These are phyloP conservation scores for Fusarium globosum DNA, from an alignment of 2,329 filamentous ascomycete genomes.

Conservation along the genomic window DNA sequence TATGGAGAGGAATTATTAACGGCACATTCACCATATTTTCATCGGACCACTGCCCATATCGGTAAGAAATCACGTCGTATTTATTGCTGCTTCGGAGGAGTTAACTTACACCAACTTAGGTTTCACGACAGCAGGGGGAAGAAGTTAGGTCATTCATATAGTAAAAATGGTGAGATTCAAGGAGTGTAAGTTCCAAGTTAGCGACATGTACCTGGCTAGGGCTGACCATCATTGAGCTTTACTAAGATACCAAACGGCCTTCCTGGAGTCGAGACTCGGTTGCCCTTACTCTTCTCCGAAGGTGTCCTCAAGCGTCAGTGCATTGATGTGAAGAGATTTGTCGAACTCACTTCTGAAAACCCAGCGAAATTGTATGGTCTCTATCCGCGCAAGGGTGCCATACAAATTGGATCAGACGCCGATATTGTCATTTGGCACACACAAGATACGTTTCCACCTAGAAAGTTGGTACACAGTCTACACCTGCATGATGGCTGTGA, in stretches of 20 bases:
- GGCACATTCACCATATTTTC: not conserved
- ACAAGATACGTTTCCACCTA: not conserved
- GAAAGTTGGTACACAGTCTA: not conserved
- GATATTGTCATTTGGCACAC: not conserved
- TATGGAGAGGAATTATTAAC: not conserved
- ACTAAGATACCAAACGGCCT: not conserved
- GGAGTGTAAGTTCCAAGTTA: not conserved
- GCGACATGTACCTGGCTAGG: not conserved
- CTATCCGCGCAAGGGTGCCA: not conserved
- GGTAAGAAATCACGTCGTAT: not conserved
- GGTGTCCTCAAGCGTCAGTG: not conserved
- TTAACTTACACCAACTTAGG: not conserved
- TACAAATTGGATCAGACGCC: not conserved
- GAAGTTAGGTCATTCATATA: not conserved
- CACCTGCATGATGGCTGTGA: not conserved
- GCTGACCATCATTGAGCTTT: not conserved
- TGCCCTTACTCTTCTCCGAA: not conserved
- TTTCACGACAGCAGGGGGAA: not conserved
- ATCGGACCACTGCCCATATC: not conserved
- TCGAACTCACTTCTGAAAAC: not conserved
- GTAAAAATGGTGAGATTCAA: not conserved
- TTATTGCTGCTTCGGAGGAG: fast-evolving
- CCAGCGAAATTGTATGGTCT: not conserved
- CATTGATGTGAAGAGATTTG: not conserved
- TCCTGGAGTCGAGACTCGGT: not conserved